These are phyloP conservation scores for Suillus clintonianus DNA, from an alignment of 768 basidiomycete species.

Conservation along the genomic window DNA sequence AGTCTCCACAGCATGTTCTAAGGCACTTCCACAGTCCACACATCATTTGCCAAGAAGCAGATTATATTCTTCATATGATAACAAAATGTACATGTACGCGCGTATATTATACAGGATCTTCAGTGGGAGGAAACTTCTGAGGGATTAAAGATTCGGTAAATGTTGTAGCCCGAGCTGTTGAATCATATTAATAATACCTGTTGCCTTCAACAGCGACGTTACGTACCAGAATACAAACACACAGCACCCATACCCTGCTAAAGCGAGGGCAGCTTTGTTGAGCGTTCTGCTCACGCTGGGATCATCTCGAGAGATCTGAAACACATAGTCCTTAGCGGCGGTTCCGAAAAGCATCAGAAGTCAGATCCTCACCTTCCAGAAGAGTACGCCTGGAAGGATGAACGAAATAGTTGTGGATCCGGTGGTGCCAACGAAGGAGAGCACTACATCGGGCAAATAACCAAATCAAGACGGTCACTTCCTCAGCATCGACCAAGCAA, in stretches of 20 bases:
- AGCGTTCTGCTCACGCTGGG: slow-evolving; percentile 52
- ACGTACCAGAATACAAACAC: slow-evolving; percentile 90
- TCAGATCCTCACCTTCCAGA: slow-evolving; percentile 72
- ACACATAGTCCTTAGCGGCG: slow-evolving; percentile 9
- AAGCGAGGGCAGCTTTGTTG: slow-evolving; percentile 59
- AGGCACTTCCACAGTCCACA: neutral
- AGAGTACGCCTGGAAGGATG: slow-evolving; percentile 91
- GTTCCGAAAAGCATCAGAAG: slow-evolving; percentile 11
- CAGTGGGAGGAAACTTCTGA: neutral
- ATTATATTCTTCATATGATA: slow-evolving; percentile 1
- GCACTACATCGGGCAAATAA: slow-evolving; percentile 49
- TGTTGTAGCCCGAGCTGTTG: slow-evolving; percentile 74
- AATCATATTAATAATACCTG: neutral
- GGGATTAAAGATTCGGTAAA: slow-evolving; percentile 61
- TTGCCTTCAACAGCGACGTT: slow-evolving; percentile 3
- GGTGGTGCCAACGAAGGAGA: slow-evolving; percentile 95
- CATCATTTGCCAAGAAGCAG: neutral
- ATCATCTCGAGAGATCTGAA: slow-evolving; percentile 71
- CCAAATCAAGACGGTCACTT: slow-evolving; percentile 12
- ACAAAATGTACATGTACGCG: neutral
- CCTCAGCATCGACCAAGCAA: slow-evolving; percentile 6
- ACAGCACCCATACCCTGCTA: slow-evolving; percentile 73
- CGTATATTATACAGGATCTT: neutral
- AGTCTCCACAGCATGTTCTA: neutral
- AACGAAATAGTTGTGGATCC: slow-evolving; percentile 97